Percentiles rank a stretch among this genome's conserved stretches.
phyloP scores from a whole-genome alignment of 805 yeast genomes.

The Crinitomyces ghanaensis region DNA sequence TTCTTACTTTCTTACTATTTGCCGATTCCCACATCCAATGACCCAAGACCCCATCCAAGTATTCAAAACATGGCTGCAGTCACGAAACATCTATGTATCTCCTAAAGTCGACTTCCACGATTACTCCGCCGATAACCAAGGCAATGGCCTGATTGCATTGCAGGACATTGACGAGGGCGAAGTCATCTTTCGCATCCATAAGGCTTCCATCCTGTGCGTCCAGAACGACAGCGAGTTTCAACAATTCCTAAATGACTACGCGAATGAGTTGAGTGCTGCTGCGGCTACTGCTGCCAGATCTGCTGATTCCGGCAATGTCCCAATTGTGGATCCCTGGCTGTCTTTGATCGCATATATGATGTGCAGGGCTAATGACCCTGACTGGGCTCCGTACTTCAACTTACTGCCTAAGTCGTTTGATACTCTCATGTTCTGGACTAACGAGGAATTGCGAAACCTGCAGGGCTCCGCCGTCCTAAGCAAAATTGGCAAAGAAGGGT shows the following conservation, averaged over 20 bases:
- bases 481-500: slow-evolving; percentile 61
- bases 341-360: slow-evolving; percentile 57
- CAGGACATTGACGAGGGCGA: slow-evolving; percentile 54
- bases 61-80: slow-evolving; percentile 13
- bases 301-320: not conserved
- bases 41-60: too few species aligned
- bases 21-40: too few species aligned
- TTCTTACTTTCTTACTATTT: too few species aligned
- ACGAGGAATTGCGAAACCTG: slow-evolving; percentile 43
- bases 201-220: slow-evolving; percentile 44
- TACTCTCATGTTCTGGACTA: slow-evolving; percentile 72
- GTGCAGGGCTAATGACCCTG: slow-evolving; percentile 45
- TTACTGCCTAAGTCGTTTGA: slow-evolving; percentile 56
- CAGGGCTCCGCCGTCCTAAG: slow-evolving; percentile 59
- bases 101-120: slow-evolving; percentile 52
- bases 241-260: slow-evolving; percentile 17
- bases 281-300: too few species aligned
- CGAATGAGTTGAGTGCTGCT: slow-evolving; percentile 8
- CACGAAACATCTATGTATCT: slow-evolving; percentile 30
- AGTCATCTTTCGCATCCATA: slow-evolving; percentile 57
- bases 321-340: slow-evolving; percentile 68
- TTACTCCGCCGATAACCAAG: slow-evolving; percentile 47
- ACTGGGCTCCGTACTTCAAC: slow-evolving; percentile 61
- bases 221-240: slow-evolving; percentile 35
- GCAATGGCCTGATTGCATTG: slow-evolving; percentile 64